Conservation (phyloP, 169 alveolate genomes). For the Plasmodium ovale region DNA sequence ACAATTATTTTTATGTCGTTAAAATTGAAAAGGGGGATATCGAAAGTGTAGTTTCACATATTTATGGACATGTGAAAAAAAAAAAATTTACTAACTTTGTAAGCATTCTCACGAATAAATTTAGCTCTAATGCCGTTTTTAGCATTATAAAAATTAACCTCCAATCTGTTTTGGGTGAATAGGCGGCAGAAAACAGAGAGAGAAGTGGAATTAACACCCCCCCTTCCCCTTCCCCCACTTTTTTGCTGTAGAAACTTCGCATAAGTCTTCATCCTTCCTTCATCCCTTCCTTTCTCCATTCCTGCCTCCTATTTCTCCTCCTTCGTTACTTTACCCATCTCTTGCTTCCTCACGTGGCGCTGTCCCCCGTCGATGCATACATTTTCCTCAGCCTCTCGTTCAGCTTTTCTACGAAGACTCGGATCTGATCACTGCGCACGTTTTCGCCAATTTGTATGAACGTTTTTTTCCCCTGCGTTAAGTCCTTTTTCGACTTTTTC, state of each 20-base stretch:
- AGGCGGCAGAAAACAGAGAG: neutral
- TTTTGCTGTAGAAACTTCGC: too few relatives aligned
- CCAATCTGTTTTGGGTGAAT: neutral
- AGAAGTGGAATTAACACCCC: neutral
- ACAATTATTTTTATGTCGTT: conserved; percentile 26
- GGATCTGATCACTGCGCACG: conserved; percentile 8
- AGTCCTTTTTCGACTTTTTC: conserved; percentile 30
- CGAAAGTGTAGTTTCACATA: neutral
- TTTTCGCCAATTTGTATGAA: conserved; percentile 24
- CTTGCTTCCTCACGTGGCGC: conserved; percentile 7
- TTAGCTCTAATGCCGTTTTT: neutral
- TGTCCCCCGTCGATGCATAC: neutral
- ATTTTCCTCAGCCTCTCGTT: conserved; percentile 1
- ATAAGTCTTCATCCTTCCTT: too few relatives aligned
- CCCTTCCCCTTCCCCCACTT: too few relatives aligned
- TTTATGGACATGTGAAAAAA: neutral
- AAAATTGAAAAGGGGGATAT: conserved; percentile 4
- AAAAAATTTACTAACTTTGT: neutral
- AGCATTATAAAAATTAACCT: conserved; percentile 6
- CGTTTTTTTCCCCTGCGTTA: neutral
- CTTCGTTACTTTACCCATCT: too few relatives aligned
- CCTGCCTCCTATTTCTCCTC: too few relatives aligned
- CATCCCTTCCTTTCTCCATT: too few relatives aligned
- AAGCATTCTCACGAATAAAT: conserved; percentile 18
- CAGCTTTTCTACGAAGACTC: conserved; percentile 42